phyloP scores from a whole-genome alignment of 2,329 filamentous ascomycete species.

The Bimuria novae-zelandiae region DNA sequence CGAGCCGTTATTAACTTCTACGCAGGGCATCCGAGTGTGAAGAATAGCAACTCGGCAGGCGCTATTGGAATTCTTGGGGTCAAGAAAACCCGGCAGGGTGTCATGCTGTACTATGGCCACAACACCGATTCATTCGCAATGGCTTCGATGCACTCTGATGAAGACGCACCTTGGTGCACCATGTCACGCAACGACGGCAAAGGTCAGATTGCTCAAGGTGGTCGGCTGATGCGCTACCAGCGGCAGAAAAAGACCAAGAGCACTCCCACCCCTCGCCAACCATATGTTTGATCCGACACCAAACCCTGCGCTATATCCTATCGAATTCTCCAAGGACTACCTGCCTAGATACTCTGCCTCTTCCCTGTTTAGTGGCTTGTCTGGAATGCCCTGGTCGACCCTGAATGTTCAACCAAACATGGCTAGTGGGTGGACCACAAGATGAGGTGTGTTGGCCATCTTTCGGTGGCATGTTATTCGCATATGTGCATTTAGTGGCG shows the following conservation, averaged over 20 bases:
- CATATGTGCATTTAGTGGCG: conserved; percentile 7
- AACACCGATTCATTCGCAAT: conserved; percentile 90
- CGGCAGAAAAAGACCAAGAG: conserved; percentile 37
- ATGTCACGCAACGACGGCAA: conserved; percentile 77
- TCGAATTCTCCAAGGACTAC: no score
- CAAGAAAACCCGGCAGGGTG: conserved; percentile 77
- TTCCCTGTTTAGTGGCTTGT: background rate
- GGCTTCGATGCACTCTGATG: conserved; percentile 83
- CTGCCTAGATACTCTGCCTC: background rate
- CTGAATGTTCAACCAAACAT: background rate
- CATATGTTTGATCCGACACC: background rate
- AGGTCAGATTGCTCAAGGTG: conserved; percentile 58
- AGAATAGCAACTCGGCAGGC: conserved; percentile 75
- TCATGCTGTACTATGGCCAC: conserved; percentile 90
- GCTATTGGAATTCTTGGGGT: conserved; percentile 90
- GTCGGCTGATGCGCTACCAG: conserved; percentile 54
- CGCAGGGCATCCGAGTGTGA: conserved; percentile 76
- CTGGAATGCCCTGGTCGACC: background rate
- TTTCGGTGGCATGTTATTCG: background rate
- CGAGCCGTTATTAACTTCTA: conserved; percentile 10
- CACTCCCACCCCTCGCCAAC: background rate
- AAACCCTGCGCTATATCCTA: background rate
- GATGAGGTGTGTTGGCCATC: background rate
- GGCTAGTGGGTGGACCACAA: background rate
- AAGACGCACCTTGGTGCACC: conserved; percentile 74